Base-by-base conservation (phyloP, 1,139 yeast genomes). In the Suhomyces guaymorum region DNA sequence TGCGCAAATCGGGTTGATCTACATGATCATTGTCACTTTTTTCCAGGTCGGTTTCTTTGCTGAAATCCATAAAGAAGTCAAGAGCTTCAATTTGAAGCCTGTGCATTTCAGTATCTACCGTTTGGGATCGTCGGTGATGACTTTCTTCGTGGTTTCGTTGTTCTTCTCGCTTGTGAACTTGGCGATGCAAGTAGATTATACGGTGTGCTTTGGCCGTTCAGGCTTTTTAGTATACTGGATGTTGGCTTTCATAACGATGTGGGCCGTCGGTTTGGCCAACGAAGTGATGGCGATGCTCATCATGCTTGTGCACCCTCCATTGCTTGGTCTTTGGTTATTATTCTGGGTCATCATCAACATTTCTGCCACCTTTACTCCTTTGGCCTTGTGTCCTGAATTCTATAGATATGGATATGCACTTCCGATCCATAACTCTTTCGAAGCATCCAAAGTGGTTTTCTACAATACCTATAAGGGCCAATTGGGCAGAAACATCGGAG, bases 1-100 rank as follows among this genome's bases (percentile, higher is more conserved):
- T 2, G 57, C 78, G 5, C 87, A 82, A 55, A 81, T 85, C 45
- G 95, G 95, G 32, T 67, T 83, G 39, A 83, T 87, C 57, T 86
- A 78, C 57, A 67, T 82, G 54, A 74, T 87, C 46, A 80, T 87
- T 56, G 60, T 85, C 37, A 79, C 95, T 10, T 64, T 70, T 41
- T 61, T 69, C 57, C 51, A 49, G 15, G 45, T 51, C 27, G 36
- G 38, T 28, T 47, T 46, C 34, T 44, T 48, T 27, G 27, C 32
- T 2, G 47, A 38, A 2, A 29, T 48, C 14, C 47, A 49, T 26
- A 28, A 31, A 24, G 30, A 17, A 13, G 41, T 44, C 7, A 46
- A 46, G 3, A 43, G 45, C 32, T 43, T 56, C 24, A 59, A 60
- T 3, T 41, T 70, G 9, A 65, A 63, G 31, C 43, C 43, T 9